Evolutionary conservation across 805 yeast species (phyloP), one percentile per base, ranked within the genome.

Genomic region (Yarrowia keelungensis): DNA sequence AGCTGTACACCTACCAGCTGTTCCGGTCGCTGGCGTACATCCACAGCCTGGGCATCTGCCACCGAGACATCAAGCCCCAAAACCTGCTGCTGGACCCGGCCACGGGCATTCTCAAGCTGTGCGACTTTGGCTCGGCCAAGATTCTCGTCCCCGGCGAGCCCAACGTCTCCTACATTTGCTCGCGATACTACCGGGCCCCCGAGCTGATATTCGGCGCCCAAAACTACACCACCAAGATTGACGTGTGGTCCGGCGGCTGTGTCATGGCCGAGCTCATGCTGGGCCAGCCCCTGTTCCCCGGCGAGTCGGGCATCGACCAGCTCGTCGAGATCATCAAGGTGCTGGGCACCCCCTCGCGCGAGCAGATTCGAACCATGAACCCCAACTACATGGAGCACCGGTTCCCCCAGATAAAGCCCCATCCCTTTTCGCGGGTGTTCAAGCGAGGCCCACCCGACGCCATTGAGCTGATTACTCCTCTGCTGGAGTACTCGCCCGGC

Each of bases 281-380:
- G 69, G 98, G 99, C 16, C 98, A 92, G 77, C 99, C 99, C 14
- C 82, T 95, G 72, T 95, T 95, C 81, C 99, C 99, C 12, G 99
- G 99, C 54, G 98, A 95, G 77, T 88, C 93, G 70, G 98, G 99
- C 46, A 94, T 95, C 70, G 99, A 95, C 78, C 99, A 95, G 79
- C 85, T 94, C 74, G 98, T 94, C 19, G 99, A 94, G 79, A 94
- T 94, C 74, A 94, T 94, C 78, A 95, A 95, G 80, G 91, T 94
- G 35, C 83, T 95, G 76, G 99, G 99, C 15, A 94, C 99, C 0
- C 99, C 99, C 8, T 84, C 96, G 16, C 87, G 90, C 69, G 97
- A 92, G 59, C 97, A 94, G 79, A 94, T 94, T 73, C 86, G 88
- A 76, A 86, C 92, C 71, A 95, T 94, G 99, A 94, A 94, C 79